These are phyloP conservation scores for Halophytophthora batemanensis DNA, from an alignment of 352 stramenopile species.

Conservation along the genomic window DNA sequence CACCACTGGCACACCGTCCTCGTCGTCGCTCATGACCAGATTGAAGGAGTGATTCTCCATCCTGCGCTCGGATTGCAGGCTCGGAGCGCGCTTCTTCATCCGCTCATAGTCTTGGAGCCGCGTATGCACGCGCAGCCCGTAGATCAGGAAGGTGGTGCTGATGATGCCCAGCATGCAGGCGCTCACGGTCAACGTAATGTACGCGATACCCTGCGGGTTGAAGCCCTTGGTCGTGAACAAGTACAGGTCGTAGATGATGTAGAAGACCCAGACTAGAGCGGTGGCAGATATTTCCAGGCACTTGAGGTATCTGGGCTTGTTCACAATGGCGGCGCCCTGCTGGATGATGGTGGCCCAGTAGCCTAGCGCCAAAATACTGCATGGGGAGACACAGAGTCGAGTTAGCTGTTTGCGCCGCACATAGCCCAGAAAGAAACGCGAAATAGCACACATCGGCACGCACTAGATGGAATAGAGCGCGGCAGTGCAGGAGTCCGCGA, in stretches of 20 bases:
- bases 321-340: conserved; percentile 16
- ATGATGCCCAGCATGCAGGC: conserved; percentile 35
- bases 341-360: conserved; percentile 45
- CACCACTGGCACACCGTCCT: conserved; percentile 19
- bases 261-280: conserved; percentile 32
- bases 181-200: conserved; percentile 30
- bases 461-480: conserved; percentile 46
- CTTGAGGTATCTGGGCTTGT: conserved; percentile 18
- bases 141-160: conserved; percentile 35
- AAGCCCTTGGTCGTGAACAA: conserved; percentile 42
- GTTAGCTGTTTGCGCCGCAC: no score
- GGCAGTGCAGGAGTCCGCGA: conserved; percentile 38
- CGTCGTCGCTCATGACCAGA: conserved; percentile 27
- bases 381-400: no score
- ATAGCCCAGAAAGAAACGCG: no score
- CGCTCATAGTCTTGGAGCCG: conserved; percentile 28
- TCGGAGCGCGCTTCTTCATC: conserved; percentile 19
- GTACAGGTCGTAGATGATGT: conserved; percentile 30
- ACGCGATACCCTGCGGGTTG: conserved; percentile 22
- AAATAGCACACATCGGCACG: no score
- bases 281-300: conserved; percentile 29
- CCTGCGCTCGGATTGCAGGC: conserved; percentile 25
- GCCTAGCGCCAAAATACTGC: conserved; percentile 32
- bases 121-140: conserved; percentile 27
- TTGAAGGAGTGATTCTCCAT: conserved; percentile 28